A percentile compares a stretch with the other conserved stretches of the same genome.
phyloP scores from a whole-genome alignment of 176 grass and related monocot species.

The Themeda triandra region DNA sequence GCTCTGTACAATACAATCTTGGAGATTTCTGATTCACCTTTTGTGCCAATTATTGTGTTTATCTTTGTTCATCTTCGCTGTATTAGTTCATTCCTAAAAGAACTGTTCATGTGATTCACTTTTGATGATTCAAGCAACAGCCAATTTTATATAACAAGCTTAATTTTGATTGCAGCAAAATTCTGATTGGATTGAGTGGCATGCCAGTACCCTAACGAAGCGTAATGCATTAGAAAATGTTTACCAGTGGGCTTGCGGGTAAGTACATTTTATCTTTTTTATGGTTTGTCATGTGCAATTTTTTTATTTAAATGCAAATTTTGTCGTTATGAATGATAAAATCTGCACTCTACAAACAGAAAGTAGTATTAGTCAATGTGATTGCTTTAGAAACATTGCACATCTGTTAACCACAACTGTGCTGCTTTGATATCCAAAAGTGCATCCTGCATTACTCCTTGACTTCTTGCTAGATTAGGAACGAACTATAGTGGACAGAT shows the following conservation, averaged over 20 bases:
- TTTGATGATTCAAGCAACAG: neutral
- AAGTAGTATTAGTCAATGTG: neutral
- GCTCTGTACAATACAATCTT: neutral
- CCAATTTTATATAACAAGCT: neutral
- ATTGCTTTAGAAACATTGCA: neutral
- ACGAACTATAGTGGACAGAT: neutral
- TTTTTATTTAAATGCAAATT: neutral
- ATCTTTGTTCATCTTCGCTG: neutral
- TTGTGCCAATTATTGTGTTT: neutral
- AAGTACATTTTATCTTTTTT: conserved; percentile 22
- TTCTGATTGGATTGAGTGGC: conserved; percentile 79
- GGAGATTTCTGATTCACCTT: neutral
- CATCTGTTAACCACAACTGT: neutral
- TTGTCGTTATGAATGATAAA: conserved; percentile 1
- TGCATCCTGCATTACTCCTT: neutral
- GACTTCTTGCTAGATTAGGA: neutral
- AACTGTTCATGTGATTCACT: neutral
- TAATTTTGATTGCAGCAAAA: conserved; percentile 67
- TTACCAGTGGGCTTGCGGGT: conserved; percentile 96
- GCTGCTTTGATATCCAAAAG: conserved; percentile 11
- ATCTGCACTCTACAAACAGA: neutral
- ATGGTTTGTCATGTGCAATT: neutral
- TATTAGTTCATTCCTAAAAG: neutral
- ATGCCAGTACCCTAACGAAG: conserved; percentile 57
- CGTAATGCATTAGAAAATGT: conserved; percentile 91